A percentile compares a stretch with the other conserved stretches of the same genome.
Evolutionary conservation across 1,139 yeast species (phyloP).

Genomic region (Magnusiomyces sp.): DNA sequence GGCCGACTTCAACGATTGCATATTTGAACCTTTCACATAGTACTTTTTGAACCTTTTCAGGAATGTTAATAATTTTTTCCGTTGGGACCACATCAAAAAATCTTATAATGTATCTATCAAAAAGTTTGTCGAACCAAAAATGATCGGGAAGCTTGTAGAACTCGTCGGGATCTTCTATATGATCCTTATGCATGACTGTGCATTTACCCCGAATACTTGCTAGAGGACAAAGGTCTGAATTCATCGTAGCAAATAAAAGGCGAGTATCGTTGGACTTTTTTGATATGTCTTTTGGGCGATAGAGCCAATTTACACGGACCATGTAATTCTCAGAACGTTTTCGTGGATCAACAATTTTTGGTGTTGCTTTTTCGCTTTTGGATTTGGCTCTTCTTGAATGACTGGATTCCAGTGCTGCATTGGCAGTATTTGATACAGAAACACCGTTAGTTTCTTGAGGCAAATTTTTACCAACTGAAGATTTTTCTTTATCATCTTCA

Average conservation of each 20-base stretch:
- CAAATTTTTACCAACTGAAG: not conserved
- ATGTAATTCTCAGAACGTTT: slow-evolving; percentile 43
- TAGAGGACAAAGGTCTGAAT: slow-evolving; percentile 76
- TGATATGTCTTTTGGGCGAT: slow-evolving; percentile 79
- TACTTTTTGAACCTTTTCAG: slow-evolving; percentile 54
- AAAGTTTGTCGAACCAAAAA: slow-evolving; percentile 80
- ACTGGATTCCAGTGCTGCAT: not conserved
- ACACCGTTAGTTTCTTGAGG: not conserved
- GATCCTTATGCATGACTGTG: slow-evolving; percentile 57
- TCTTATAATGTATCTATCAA: slow-evolving; percentile 78
- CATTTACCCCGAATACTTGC: slow-evolving; percentile 70
- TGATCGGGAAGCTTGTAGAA: slow-evolving; percentile 54
- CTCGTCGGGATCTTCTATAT: slow-evolving; percentile 50
- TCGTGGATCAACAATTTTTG: slow-evolving; percentile 7
- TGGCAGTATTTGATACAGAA: not conserved
- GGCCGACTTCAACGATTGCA: slow-evolving; percentile 67
- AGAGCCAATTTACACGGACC: slow-evolving; percentile 84
- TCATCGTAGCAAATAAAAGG: slow-evolving; percentile 74
- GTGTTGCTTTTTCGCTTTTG: slow-evolving; percentile 2
- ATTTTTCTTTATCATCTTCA: slow-evolving; percentile 11
- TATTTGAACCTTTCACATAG: slow-evolving; percentile 61
- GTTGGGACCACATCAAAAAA: slow-evolving; percentile 74
- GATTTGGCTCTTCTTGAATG: not conserved
- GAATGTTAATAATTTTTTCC: slow-evolving; percentile 44
- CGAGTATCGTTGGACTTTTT: slow-evolving; percentile 64